These are phyloP conservation scores for Podaxis rugospora DNA, from an alignment of 768 basidiomycete genomes.

Conservation along the genomic window DNA sequence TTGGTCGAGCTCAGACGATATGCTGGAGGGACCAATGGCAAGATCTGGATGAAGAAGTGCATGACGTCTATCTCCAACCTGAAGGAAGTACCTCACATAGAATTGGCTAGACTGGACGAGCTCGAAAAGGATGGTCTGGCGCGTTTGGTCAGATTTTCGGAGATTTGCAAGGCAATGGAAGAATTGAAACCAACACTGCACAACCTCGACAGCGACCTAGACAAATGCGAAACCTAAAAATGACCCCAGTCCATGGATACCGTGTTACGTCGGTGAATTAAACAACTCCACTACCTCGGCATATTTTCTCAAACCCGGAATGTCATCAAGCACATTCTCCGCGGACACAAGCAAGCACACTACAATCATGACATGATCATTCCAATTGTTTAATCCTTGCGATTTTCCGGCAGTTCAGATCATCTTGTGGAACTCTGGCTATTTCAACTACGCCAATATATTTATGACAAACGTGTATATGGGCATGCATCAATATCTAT, in stretches of 20 bases:
- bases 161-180: conserved; percentile 21
- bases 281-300: not conserved
- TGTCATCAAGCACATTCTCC: not conserved
- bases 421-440: too few relatives aligned
- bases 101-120: conserved; percentile 16
- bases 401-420: too few relatives aligned
- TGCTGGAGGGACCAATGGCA: conserved; percentile 33
- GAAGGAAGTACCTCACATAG: not conserved
- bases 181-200: conserved; percentile 15
- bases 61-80: conserved; percentile 1
- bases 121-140: conserved; percentile 23
- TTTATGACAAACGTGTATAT: too few relatives aligned
- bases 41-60: conserved; percentile 21
- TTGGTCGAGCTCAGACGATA: conserved; percentile 22
- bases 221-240: not conserved
- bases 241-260: not conserved
- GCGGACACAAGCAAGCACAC: too few relatives aligned
- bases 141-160: conserved; percentile 22
- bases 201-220: not conserved
- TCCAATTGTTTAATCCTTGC: too few relatives aligned
- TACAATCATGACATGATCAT: too few relatives aligned
- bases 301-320: not conserved
- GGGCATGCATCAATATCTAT: too few relatives aligned
- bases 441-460: too few relatives aligned
- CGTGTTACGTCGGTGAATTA: not conserved